phyloP scores from a whole-genome alignment of 371 early-diverging fungal genomes.

The Syncephalastrum sp. region DNA sequence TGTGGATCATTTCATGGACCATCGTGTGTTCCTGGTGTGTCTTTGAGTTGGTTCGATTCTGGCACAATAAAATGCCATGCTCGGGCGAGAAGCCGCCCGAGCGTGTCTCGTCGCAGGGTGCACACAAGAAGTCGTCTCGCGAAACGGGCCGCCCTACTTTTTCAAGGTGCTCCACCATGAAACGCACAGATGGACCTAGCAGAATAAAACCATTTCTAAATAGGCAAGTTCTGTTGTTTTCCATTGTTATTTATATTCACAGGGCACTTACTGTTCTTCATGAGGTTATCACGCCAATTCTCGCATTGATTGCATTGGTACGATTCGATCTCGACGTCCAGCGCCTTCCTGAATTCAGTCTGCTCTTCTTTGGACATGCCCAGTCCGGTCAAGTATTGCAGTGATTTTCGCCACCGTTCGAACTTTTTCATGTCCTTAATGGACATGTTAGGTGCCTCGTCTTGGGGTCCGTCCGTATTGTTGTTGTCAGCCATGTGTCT shows the following conservation, averaged over 20 bases:
- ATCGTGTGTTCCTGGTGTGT: slow-evolving; percentile 85
- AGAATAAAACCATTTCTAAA: background rate
- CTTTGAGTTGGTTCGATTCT: slow-evolving; percentile 73
- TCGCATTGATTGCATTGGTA: slow-evolving; percentile 68
- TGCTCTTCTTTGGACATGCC: slow-evolving; percentile 55
- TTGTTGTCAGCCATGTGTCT: background rate
- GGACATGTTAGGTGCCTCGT: background rate
- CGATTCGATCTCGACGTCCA: slow-evolving; percentile 50
- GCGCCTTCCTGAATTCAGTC: slow-evolving; percentile 24
- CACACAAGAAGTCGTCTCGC: slow-evolving; percentile 68
- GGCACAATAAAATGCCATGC: slow-evolving; percentile 82
- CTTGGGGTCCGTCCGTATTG: background rate
- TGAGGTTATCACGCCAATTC: slow-evolving; percentile 66
- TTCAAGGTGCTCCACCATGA: slow-evolving; percentile 78
- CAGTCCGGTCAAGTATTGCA: slow-evolving; percentile 61
- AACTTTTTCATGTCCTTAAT: slow-evolving; percentile 46
- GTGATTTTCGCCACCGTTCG: slow-evolving; percentile 56
- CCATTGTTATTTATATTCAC: too few species aligned
- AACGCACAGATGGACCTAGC: slow-evolving; percentile 78
- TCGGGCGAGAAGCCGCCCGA: slow-evolving; percentile 84
- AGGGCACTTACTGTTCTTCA: slow-evolving; percentile 62
- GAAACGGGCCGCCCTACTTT: slow-evolving; percentile 67
- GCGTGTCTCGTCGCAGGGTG: slow-evolving; percentile 76
- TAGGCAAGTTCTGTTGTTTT: too few species aligned
- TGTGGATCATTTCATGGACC: slow-evolving; percentile 96